These are phyloP conservation scores for Sextonia rubra DNA, from an alignment of 164 flowering plant genomes.

Conservation along the genomic window DNA sequence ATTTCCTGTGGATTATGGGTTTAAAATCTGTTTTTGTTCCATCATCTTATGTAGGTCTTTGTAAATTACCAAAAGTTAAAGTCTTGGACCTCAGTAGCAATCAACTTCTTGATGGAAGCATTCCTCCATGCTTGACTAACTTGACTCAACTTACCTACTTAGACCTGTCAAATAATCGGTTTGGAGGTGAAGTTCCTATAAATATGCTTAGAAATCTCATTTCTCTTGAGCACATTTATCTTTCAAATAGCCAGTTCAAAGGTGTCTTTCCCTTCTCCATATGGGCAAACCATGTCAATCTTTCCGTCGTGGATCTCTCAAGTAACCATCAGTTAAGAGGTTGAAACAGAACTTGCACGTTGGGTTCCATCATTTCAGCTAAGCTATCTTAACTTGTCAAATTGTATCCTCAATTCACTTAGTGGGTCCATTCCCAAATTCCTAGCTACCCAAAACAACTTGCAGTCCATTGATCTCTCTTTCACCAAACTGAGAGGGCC, in stretches of 20 bases:
- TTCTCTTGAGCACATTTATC: not conserved
- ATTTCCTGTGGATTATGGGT: no score
- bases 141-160: not conserved
- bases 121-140: not conserved
- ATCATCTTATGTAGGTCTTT: no score
- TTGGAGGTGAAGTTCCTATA: not conserved
- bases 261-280: not conserved
- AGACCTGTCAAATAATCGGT: not conserved
- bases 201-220: not conserved
- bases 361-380: not conserved
- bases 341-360: not conserved
- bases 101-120: no score
- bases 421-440: not conserved
- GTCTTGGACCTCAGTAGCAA: no score
- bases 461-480: not conserved
- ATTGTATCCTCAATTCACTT: not conserved
- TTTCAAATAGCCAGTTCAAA: not conserved
- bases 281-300: not conserved
- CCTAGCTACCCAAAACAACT: not conserved
- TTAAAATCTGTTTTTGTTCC: no score
- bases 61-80: no score
- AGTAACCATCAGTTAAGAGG: not conserved
- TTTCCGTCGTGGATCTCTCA: not conserved
- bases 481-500: not conserved
- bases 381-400: not conserved